Evolutionary conservation across 768 basidiomycete species (phyloP).

Genomic region (Postia placenta): DNA sequence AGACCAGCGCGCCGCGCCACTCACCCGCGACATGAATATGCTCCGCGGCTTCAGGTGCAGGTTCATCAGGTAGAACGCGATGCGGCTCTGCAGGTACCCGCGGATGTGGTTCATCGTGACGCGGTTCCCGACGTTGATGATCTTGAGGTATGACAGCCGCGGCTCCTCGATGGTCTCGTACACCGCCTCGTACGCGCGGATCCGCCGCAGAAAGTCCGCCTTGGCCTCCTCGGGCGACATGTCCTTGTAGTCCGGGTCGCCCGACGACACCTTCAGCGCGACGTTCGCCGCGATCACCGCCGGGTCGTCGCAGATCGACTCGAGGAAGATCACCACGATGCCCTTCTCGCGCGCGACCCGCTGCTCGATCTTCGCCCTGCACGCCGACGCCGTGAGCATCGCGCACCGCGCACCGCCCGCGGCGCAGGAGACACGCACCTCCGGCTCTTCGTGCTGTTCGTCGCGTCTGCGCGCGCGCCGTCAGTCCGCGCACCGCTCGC

Average conservation of each 20-base stretch:
- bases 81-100: slow-evolving; percentile 93
- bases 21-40: slow-evolving; percentile 92
- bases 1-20: slow-evolving; percentile 21
- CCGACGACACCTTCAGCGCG: slow-evolving; percentile 90
- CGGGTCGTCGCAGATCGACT: slow-evolving; percentile 93
- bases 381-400: background rate
- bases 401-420: background rate
- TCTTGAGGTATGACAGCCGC: slow-evolving; percentile 83
- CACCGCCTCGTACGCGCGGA: slow-evolving; percentile 88
- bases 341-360: slow-evolving; percentile 85
- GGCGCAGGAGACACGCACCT: slow-evolving; percentile 37
- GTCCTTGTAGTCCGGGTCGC: slow-evolving; percentile 97
- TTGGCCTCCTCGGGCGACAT: slow-evolving; percentile 81
- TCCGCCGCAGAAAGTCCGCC: slow-evolving; percentile 85
- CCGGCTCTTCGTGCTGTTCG: slow-evolving; percentile 79
- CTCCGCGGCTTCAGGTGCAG: slow-evolving; percentile 93
- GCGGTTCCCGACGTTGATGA: slow-evolving; percentile 88
- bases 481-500: too few relatives aligned
- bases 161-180: slow-evolving; percentile 95
- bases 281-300: slow-evolving; percentile 93
- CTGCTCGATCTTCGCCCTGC: slow-evolving; percentile 74
- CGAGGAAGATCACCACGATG: slow-evolving; percentile 86
- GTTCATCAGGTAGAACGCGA: slow-evolving; percentile 99
- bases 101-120: slow-evolving; percentile 84
- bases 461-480: slow-evolving; percentile 62